Evolutionary conservation across 2,329 filamentous ascomycete genomes (phyloP).

Genomic region (Fusarium heterosporum): DNA sequence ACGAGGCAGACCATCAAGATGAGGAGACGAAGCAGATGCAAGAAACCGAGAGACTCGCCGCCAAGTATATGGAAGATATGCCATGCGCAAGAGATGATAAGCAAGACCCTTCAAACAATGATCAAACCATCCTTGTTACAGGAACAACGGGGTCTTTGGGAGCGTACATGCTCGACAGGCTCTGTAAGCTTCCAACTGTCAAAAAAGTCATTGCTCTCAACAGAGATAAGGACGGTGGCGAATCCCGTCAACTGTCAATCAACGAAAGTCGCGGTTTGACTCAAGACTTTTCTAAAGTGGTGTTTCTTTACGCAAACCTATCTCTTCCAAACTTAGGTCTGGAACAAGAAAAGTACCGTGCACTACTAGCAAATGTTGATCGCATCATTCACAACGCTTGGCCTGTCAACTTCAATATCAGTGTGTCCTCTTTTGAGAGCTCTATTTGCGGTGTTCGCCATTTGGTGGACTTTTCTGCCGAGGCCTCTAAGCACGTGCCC

Average conservation of each 20-base stretch:
- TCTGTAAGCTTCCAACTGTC: neutral
- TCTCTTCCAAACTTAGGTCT: neutral
- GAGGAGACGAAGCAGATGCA: neutral
- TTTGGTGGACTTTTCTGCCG: neutral
- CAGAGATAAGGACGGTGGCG: neutral
- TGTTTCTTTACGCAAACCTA: neutral
- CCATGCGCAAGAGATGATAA: rapidly evolving
- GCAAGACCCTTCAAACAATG: rapidly evolving
- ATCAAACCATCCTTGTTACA: neutral
- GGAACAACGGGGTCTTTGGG: conserved; percentile 9
- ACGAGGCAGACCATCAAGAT: rapidly evolving
- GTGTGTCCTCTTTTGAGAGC: conserved; percentile 1
- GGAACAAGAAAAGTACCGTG: neutral
- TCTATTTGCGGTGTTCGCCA: neutral
- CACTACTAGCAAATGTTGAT: neutral
- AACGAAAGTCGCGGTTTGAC: neutral
- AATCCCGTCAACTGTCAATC: neutral
- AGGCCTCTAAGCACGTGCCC: neutral
- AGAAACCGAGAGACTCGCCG: neutral
- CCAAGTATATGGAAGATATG: neutral
- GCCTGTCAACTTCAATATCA: conserved; percentile 26
- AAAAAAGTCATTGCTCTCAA: conserved; percentile 4
- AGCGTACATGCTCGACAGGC: conserved; percentile 5
- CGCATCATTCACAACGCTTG: conserved; percentile 13
- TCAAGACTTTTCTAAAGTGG: neutral